Evolutionary conservation across 345 rosid genomes (phyloP), one percentile per base, ranked within the genome.

Genomic region (Ceriops zippeliana): DNA sequence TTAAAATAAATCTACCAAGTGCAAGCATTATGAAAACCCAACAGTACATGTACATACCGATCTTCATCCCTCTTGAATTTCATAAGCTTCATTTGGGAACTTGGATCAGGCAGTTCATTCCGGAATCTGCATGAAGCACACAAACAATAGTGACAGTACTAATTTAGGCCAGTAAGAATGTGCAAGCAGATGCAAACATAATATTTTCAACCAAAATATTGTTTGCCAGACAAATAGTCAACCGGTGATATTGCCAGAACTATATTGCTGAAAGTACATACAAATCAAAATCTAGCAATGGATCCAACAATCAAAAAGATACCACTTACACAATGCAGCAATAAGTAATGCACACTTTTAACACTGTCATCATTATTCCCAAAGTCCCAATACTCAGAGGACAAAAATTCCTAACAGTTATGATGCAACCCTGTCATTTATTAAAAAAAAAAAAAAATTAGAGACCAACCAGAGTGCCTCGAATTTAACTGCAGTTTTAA

Each of bases 21-120:
- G 21, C 16, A 67, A 19, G 38, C 38, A 58, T 13, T 2, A 42
- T 16, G 46, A 31, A 53, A 37, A 20, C 54, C 54, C 27, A 31
- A 66, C 57, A 32, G 31, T 57, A 22, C 26, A 42, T 51, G 31
- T 56, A 75, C 90, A 70, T 87, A 95, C 99, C 87, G 86, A 78
- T 95, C 99, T 80, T 86, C 82, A 73, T 95, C 98, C 35, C 81
- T 86, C 84, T 85, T 87, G 73, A 90, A 37, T 30, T 86, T 67
- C 99, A 95, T 90, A 28, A 90, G 84, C 85, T 95, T 95, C 53
- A 85, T 91, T 68, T 87, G 99, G 5, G 96, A 93, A 79, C 86
- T 87, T 56, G 99, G 92, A 79, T 95, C 96, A 66, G 98, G 99
- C 35, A 95, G 99, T 80, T 91, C 98, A 80, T 95, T 95, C 35